Base-by-base conservation (phyloP, 2,329 filamentous ascomycete genomes). In the Diaporthe longicolla region DNA sequence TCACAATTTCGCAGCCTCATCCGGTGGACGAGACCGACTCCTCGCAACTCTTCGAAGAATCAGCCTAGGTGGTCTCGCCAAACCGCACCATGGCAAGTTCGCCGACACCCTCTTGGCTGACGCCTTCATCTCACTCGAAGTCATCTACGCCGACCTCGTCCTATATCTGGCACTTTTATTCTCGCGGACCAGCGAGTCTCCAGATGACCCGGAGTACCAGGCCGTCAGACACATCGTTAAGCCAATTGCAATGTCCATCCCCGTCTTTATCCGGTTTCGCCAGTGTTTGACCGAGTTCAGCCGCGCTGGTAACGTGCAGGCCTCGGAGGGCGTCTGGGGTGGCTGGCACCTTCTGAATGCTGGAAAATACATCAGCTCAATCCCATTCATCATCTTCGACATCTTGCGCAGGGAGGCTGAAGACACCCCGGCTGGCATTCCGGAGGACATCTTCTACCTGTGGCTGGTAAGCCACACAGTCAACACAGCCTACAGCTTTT, bases 291-390 rank as follows among this genome's bases (percentile, higher is more conserved):
- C 63, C 6, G 63, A 66, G 21, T 66, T 66, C 29, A 52, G 45
- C 21, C 63, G 63, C 10, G 32, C 63, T 21, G 63, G 63, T 2
- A 66, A 7, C 32, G 50, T 43, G 24, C 63, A 66, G n/a, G 29
- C 37, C 29, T 40, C 45, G 29, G 63, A 54, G n/a, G 63, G 63
- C 4, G 63, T 54, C 15, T 68, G 63, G 63, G 63, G 63, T 6
- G 63, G 63, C 45, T 68, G 63, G 63, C 63, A 68, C 7, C 63
- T 68, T 15, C 48, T 68, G 5, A 68, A 68, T 9, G 63, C 63
- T 5, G 63, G 63, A 8, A 68, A 68, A 40, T 68, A 68, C 63
- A 68, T 68, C 63, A 68, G 63, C 63, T 68, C 63, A 3, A 68
- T 68, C 7, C 63, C 63, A 3, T 68, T 68, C 32, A 68, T 68